Evolutionary conservation across 192 early-diverging fungal species (phyloP).

Genomic region (Physocladia obscura): DNA sequence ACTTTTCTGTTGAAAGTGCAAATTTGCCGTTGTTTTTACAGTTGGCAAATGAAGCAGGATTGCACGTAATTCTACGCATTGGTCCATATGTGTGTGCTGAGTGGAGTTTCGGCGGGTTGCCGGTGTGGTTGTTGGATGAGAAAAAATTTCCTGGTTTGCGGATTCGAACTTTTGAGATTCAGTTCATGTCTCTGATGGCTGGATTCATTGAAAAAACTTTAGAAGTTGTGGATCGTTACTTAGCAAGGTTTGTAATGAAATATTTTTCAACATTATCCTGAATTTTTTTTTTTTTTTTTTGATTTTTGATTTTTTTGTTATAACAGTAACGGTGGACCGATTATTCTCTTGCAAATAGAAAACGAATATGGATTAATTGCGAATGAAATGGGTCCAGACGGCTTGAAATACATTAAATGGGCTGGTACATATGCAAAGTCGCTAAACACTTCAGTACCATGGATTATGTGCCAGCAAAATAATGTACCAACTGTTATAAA

Average conservation of each 20-base stretch:
- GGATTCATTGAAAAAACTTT: conserved; percentile 1
- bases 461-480: conserved; percentile 64
- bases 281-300: too few species aligned
- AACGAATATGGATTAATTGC: conserved; percentile 59
- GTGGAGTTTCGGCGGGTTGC: conserved; percentile 64
- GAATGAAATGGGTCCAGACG: conserved; percentile 17
- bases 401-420: conserved; percentile 41
- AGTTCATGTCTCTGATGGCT: conserved; percentile 34
- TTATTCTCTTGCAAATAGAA: conserved; percentile 65
- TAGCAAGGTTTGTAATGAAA: neutral
- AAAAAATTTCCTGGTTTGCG: conserved; percentile 44
- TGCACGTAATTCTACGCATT: conserved; percentile 59
- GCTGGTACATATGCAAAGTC: conserved; percentile 37
- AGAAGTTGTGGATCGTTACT: neutral
- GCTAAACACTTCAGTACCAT: conserved; percentile 51
- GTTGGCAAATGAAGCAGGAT: conserved; percentile 41
- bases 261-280: neutral
- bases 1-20: conserved; percentile 47
- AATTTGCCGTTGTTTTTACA: conserved; percentile 57
- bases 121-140: conserved; percentile 54
- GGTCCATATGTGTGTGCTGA: conserved; percentile 66
- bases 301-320: neutral
- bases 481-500: conserved; percentile 35
- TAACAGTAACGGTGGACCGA: conserved; percentile 52
- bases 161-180: conserved; percentile 49